Percentiles rank a stretch among this genome's conserved stretches.
Evolutionary conservation across 495 filamentous ascomycete genomes (phyloP).

Genomic region (Xylaria curta): DNA sequence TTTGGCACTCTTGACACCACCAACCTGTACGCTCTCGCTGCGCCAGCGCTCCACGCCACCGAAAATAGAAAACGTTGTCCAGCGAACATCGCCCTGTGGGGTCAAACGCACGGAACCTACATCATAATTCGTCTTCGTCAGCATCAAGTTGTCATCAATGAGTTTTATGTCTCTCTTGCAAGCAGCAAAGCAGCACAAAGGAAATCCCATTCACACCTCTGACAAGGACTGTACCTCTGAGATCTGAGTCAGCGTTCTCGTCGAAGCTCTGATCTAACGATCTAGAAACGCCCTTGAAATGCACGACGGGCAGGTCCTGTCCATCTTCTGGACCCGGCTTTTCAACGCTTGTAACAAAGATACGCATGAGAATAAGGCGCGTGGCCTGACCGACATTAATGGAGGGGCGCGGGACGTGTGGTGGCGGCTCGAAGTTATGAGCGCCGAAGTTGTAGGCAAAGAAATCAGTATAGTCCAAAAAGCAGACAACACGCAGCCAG

Average conservation of each 20-base stretch:
- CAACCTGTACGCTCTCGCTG: slow-evolving; percentile 70
- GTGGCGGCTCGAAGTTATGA: slow-evolving; percentile 32
- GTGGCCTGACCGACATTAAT: slow-evolving; percentile 64
- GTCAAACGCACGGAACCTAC: slow-evolving; percentile 63
- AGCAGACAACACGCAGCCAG: slow-evolving; percentile 58
- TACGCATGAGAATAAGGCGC: slow-evolving; percentile 67
- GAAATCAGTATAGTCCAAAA: slow-evolving; percentile 65
- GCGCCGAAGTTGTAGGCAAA: slow-evolving; percentile 65
- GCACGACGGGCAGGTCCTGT: slow-evolving; percentile 60
- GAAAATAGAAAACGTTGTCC: slow-evolving; percentile 69
- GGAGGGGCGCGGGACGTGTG: slow-evolving; percentile 52
- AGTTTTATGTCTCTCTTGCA: neutral
- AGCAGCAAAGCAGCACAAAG: neutral
- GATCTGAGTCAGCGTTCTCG: slow-evolving; percentile 63
- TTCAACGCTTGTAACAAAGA: slow-evolving; percentile 60
- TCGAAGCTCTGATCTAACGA: slow-evolving; percentile 63
- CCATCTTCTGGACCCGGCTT: slow-evolving; percentile 57
- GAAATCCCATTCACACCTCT: slow-evolving; percentile 40
- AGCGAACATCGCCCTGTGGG: slow-evolving; percentile 67
- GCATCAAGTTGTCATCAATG: slow-evolving; percentile 17
- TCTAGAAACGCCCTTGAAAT: slow-evolving; percentile 62
- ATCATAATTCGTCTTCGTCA: slow-evolving; percentile 25
- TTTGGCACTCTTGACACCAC: slow-evolving; percentile 60
- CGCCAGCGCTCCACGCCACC: slow-evolving; percentile 66
- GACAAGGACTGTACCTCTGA: slow-evolving; percentile 50